Conservation (phyloP, 1,284 basidiomycete genomes). For the Trametes pubescens region DNA sequence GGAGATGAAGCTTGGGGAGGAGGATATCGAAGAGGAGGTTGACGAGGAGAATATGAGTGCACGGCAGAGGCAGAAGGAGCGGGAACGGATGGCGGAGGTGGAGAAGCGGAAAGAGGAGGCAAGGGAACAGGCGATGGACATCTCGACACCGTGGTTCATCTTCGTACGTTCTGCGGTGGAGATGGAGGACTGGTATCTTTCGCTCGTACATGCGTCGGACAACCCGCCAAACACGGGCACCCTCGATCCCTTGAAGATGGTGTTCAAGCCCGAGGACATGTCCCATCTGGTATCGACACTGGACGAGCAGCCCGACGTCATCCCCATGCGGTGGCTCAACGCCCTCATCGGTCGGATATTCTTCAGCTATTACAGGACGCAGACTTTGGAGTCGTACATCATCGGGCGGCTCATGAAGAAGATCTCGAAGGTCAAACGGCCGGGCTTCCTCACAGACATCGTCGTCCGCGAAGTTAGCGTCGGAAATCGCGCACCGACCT, state of each 20-base stretch:
- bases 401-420: constrained; percentile 93
- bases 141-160: constrained; percentile 83
- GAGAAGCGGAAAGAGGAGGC: constrained; percentile 56
- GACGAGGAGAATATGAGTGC: constrained; percentile 46
- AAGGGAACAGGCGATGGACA: constrained; percentile 58
- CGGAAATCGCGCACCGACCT: constrained; percentile 82
- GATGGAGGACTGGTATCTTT: constrained; percentile 97
- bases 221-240: constrained; percentile 64
- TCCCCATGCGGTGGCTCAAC: constrained; percentile 97
- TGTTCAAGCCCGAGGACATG: constrained; percentile 88
- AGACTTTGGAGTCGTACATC: constrained; percentile 84
- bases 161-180: constrained; percentile 86
- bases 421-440: constrained; percentile 88
- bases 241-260: constrained; percentile 60
- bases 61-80: constrained; percentile 54
- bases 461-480: constrained; percentile 90
- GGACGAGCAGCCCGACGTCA: constrained; percentile 93
- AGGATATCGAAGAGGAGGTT: constrained; percentile 48
- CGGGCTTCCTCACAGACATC: constrained; percentile 87
- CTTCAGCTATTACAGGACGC: constrained; percentile 90
- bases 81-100: constrained; percentile 52
- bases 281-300: constrained; percentile 82
- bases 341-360: constrained; percentile 93
- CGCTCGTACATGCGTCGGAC: constrained; percentile 80
- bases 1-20: constrained; percentile 57